A percentile compares a stretch with the other conserved stretches of the same genome.
These are phyloP conservation scores for Vitis amurensis DNA, from an alignment of 164 flowering plant genomes.

Conservation along the genomic window DNA sequence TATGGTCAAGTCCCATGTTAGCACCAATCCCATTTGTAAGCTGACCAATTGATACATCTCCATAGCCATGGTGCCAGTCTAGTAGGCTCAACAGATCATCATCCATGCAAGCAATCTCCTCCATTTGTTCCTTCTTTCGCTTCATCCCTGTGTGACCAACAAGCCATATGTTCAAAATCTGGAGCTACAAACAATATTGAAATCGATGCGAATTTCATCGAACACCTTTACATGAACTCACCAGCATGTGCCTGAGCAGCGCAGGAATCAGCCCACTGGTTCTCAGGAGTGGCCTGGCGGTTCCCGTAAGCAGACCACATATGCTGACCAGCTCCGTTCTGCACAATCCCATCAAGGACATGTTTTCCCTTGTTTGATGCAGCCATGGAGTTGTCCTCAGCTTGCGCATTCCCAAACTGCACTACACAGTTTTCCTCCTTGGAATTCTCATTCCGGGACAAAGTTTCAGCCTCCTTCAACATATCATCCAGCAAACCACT, in stretches of 20 bases:
- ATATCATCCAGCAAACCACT: constrained; percentile 35
- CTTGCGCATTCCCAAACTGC: too few species aligned
- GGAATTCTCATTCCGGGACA: constrained; percentile 8
- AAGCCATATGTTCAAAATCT: too few species aligned
- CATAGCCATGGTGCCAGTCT: constrained; percentile 27
- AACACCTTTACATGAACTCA: constrained; percentile 5
- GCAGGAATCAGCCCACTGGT: constrained; percentile 14
- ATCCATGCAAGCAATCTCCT: constrained; percentile 36
- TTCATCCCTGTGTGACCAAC: constrained; percentile 22
- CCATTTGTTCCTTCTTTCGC: constrained; percentile 20
- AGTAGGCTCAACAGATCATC: constrained; percentile 55
- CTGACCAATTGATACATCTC: not conserved
- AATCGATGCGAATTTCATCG: not conserved
- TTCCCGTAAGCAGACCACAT: not conserved
- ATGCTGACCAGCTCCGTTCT: not conserved
- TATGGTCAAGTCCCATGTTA: not conserved
- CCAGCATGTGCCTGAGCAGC: constrained; percentile 26
- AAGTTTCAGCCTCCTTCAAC: constrained; percentile 21
- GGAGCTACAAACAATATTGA: too few species aligned
- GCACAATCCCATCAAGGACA: not conserved
- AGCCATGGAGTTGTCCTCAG: too few species aligned
- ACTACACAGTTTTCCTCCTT: not conserved
- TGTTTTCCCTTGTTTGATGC: constrained; percentile 3
- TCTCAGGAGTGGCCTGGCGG: not conserved
- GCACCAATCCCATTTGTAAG: not conserved